Evolutionary conservation across 2,329 filamentous ascomycete species (phyloP).

Genomic region (Botrytis fragariae): DNA sequence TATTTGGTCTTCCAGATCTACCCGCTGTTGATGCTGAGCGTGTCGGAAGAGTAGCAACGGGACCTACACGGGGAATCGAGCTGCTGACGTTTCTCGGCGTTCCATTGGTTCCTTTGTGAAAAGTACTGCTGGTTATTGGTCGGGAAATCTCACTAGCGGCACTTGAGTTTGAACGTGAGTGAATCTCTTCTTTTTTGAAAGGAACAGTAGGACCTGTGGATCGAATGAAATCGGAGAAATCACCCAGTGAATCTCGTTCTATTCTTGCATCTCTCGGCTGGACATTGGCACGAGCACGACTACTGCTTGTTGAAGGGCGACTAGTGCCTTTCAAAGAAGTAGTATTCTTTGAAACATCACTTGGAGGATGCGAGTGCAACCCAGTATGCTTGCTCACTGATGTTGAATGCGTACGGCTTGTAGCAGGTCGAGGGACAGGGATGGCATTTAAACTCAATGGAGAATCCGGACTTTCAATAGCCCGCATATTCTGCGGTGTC

Average conservation of each 20-base stretch:
- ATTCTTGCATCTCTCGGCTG: slow-evolving; percentile 70
- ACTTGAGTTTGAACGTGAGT: slow-evolving; percentile 31
- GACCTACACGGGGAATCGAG: slow-evolving; percentile 24
- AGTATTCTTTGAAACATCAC: slow-evolving; percentile 12
- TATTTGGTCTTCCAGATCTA: slow-evolving; percentile 49
- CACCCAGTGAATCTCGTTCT: slow-evolving; percentile 67
- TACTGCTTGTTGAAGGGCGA: slow-evolving; percentile 25
- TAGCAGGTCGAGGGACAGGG: slow-evolving; percentile 26
- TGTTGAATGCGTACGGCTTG: slow-evolving; percentile 33
- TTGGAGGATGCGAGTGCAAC: slow-evolving; percentile 28
- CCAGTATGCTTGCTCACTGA: slow-evolving; percentile 31
- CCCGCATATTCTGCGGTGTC: slow-evolving; percentile 75
- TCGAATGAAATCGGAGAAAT: slow-evolving; percentile 84
- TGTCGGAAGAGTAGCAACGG: slow-evolving; percentile 27
- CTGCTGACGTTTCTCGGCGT: slow-evolving; percentile 33
- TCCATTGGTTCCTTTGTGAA: slow-evolving; percentile 36
- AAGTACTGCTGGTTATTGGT: neutral
- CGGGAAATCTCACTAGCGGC: neutral
- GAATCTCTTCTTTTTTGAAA: slow-evolving; percentile 25
- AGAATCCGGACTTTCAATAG: slow-evolving; percentile 61
- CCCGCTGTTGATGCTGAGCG: slow-evolving; percentile 40
- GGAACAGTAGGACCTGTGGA: slow-evolving; percentile 56
- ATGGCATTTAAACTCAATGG: slow-evolving; percentile 29
- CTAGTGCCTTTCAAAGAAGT: neutral
- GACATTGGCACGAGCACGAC: slow-evolving; percentile 29